Evolutionary conservation across 2,329 filamentous ascomycete species (phyloP), one percentile per base, ranked within the genome.

Genomic region (Talaromyces amestolkiae): DNA sequence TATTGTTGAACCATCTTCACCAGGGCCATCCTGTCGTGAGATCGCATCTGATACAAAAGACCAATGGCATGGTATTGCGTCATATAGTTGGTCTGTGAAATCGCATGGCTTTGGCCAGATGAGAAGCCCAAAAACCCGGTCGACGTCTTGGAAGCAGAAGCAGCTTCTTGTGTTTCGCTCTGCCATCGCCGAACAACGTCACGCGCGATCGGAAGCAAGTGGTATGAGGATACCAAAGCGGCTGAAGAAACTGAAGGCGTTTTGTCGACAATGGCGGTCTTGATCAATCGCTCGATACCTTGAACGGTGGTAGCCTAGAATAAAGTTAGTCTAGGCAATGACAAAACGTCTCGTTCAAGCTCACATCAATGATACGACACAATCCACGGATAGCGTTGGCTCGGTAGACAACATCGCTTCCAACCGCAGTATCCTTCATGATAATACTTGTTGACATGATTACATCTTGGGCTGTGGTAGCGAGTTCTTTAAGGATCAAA

Each of bases 1-100:
- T 97, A 98, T 79, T 99, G 95, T 82, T 99, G 95, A n/a, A 99
- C 94, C 95, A 99, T 98, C 86, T 99, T 99, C 67, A 98, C 94
- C 72, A 99, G 82, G 24, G 95, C 93, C 95, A 99, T 99, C 73
- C 95, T 89, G 79, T 99, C 95, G 78, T 97, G 93, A 73, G 91
- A 91, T 74, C 95, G 91, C 92, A 98, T 98, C 81, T 98, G 94
- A 79, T 98, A 99, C 53, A 99, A 82, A 63, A 99, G 86, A 69
- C 95, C 95, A 81, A 99, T 97, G 69, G 95, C 95, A 79, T 99
- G 95, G 79, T 99, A 99, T 79, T 99, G 95, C 65, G 92, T 91
- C 93, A 98, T 98, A 75, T 91, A 96, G 71, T 95, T 98, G 74
- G 93, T 94, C 81, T 93, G 93, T 68, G 85, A 82, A 58, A 86